A percentile compares a stretch with the other conserved stretches of the same genome.
Evolutionary conservation across 2,329 filamentous ascomycete species (phyloP).

Genomic region (Aureobasidium sp.): DNA sequence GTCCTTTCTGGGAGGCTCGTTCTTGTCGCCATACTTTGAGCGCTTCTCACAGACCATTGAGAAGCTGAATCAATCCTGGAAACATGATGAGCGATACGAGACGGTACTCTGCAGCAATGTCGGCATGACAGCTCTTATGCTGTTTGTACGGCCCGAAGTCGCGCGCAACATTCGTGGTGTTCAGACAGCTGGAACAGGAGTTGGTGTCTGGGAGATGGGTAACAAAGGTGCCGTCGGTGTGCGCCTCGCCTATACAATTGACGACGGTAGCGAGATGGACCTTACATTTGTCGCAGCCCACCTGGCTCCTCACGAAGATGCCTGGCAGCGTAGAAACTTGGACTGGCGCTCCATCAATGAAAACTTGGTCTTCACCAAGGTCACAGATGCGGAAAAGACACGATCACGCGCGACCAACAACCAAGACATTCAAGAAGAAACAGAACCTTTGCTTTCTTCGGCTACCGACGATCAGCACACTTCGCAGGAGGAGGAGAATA

Average conservation of each 20-base stretch:
- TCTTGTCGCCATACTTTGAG: constrained; percentile 79
- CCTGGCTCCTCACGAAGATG: constrained; percentile 88
- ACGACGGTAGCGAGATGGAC: constrained; percentile 56
- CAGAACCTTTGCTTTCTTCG: constrained; percentile 38
- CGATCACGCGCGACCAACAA: constrained; percentile 23
- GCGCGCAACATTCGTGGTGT: constrained; percentile 67
- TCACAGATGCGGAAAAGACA: neutral
- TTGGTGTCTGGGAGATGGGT: constrained; percentile 89
- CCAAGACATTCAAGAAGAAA: constrained; percentile 18
- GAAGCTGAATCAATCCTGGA: constrained; percentile 50
- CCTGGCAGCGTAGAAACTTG: constrained; percentile 77
- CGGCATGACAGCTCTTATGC: constrained; percentile 90
- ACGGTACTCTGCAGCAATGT: constrained; percentile 78
- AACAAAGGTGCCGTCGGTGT: constrained; percentile 95
- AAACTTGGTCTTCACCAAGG: constrained; percentile 73
- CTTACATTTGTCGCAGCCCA: constrained; percentile 92
- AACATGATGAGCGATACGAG: constrained; percentile 68
- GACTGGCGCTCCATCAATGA: constrained; percentile 92
- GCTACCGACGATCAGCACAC: constrained; percentile 46
- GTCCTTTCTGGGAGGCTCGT: constrained; percentile 86
- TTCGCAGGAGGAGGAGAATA: neutral
- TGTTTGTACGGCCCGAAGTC: constrained; percentile 75
- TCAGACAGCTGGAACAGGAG: constrained; percentile 84
- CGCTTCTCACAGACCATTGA: constrained; percentile 74
- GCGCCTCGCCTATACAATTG: constrained; percentile 68